These are phyloP conservation scores for Selaginella tamariscina DNA, from an alignment of 75 land plant species.

Conservation along the genomic window DNA sequence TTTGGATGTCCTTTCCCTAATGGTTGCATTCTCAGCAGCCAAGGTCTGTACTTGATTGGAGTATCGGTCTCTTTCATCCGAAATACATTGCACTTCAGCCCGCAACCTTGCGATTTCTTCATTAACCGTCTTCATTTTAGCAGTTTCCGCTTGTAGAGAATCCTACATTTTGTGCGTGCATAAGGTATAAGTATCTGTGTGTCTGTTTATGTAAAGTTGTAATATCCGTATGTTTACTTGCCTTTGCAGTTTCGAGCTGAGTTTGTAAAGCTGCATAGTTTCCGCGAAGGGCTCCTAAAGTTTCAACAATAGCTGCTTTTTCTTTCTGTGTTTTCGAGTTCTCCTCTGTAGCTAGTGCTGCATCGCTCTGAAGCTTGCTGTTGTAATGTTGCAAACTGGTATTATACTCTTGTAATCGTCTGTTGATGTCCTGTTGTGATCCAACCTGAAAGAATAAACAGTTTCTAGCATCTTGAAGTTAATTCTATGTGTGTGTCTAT, in stretches of 20 bases:
- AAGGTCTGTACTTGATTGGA: conserved; percentile 33
- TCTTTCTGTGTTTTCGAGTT: conserved; percentile 60
- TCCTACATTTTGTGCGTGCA: conserved; percentile 23
- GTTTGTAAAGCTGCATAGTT: conserved; percentile 39
- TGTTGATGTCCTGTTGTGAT: conserved; percentile 64
- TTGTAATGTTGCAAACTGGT: conserved; percentile 90
- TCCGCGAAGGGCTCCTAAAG: conserved; percentile 51
- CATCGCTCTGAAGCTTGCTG: conserved; percentile 68
- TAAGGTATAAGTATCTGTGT: background rate
- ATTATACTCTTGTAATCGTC: conserved; percentile 80
- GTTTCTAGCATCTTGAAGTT: no score
- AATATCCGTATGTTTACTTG: no score
- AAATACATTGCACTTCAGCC: conserved; percentile 49
- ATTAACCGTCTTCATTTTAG: conserved; percentile 38
- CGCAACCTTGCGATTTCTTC: conserved; percentile 49
- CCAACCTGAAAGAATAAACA: conserved; percentile 34
- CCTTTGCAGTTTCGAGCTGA: conserved; percentile 50
- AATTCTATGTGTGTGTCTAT: no score
- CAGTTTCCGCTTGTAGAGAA: conserved; percentile 45
- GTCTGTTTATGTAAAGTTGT: no score
- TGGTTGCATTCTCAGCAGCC: conserved; percentile 38
- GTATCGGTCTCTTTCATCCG: conserved; percentile 60
- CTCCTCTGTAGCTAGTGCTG: conserved; percentile 36
- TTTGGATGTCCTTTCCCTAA: conserved; percentile 54
- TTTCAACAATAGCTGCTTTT: conserved; percentile 67